Percentiles rank a stretch among this genome's conserved stretches.
phyloP scores from a whole-genome alignment of 148 eudicot genomes.

The Salicornia ramosissima region DNA sequence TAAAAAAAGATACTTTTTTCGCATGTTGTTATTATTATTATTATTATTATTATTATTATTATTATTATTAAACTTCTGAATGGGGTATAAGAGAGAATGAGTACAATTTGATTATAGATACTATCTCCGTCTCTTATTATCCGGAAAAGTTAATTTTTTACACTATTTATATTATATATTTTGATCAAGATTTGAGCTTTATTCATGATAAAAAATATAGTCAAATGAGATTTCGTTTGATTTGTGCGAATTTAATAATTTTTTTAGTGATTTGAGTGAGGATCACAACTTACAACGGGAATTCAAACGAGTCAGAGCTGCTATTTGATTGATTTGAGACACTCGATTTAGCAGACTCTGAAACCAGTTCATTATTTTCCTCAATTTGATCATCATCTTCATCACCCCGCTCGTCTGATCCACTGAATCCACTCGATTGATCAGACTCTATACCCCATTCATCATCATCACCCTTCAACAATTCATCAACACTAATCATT shows the following conservation, averaged over 20 bases:
- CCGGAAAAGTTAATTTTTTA: too few relatives aligned
- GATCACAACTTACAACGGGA: constrained; percentile 57
- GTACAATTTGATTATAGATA: too few relatives aligned
- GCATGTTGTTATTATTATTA: too few relatives aligned
- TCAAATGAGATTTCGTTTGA: too few relatives aligned
- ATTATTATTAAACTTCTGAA: too few relatives aligned
- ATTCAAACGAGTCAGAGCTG: constrained; percentile 57
- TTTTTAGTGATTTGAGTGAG: neutral
- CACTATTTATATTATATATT: too few relatives aligned
- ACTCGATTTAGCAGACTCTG: constrained; percentile 32
- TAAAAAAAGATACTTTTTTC: too few relatives aligned
- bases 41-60: too few relatives aligned
- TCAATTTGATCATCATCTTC: constrained; percentile 26
- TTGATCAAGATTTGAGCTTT: too few relatives aligned
- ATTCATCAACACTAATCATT: constrained; percentile 24
- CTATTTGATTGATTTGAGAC: constrained; percentile 35
- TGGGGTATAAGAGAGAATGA: too few relatives aligned
- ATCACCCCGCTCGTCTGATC: constrained; percentile 17
- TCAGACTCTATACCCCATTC: constrained; percentile 26
- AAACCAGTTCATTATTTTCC: constrained; percentile 14
- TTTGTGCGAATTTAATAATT: neutral
- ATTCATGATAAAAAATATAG: too few relatives aligned
- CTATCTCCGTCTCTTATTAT: too few relatives aligned
- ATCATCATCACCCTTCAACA: constrained; percentile 17
- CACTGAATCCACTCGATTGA: constrained; percentile 29